Conservation (phyloP, 1,139 yeast species). For the Sugiyamaella paludigena region DNA sequence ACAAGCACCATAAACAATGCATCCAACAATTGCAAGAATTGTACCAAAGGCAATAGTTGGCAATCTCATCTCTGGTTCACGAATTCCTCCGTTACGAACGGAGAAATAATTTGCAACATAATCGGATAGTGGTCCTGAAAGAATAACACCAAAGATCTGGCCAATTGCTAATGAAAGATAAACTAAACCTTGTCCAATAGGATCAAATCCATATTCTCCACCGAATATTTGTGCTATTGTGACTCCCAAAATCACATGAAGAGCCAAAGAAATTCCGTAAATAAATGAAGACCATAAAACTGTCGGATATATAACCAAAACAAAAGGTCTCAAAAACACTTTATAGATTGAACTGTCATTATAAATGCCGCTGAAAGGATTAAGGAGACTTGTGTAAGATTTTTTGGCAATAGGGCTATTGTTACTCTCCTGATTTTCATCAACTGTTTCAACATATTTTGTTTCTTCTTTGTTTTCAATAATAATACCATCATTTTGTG, state of each 20-base stretch:
- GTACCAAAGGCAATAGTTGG: conserved; percentile 6
- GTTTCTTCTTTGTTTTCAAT: not conserved
- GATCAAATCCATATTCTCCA: not conserved
- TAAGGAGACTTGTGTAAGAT: not conserved
- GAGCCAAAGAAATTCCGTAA: conserved; percentile 5
- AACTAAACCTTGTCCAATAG: conserved; percentile 4
- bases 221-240: conserved; percentile 4
- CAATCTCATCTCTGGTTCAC: conserved; percentile 7
- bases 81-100: conserved; percentile 1
- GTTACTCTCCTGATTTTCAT: not conserved
- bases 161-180: conserved; percentile 28
- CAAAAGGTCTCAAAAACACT: not conserved
- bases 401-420: not conserved
- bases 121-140: conserved; percentile 42
- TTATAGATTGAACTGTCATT: not conserved
- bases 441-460: not conserved
- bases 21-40: not conserved
- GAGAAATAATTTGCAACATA: conserved; percentile 26
- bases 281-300: conserved; percentile 4
- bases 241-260: conserved; percentile 4
- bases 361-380: not conserved
- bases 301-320: conserved; percentile 2
- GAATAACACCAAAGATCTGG: conserved; percentile 41
- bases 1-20: conserved; percentile 4
- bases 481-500: not conserved